Evolutionary conservation across 2,329 filamentous ascomycete species (phyloP).

Genomic region (Samsoniella hepiali): DNA sequence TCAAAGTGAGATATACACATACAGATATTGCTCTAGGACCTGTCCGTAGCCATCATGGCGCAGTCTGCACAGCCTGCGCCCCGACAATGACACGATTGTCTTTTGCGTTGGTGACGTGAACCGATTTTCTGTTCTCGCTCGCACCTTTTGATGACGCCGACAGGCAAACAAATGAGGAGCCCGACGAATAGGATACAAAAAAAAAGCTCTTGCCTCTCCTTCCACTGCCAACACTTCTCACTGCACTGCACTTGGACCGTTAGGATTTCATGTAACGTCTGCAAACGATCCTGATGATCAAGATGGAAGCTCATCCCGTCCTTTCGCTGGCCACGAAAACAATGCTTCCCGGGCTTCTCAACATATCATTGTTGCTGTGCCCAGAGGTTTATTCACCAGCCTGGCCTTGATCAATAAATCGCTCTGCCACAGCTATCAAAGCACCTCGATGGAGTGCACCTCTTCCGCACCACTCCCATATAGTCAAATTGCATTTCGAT

Average conservation of each 20-base stretch:
- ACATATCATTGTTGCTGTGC: too few relatives aligned
- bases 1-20: neutral
- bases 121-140: neutral
- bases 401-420: neutral
- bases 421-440: neutral
- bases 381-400: neutral
- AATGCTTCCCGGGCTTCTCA: neutral
- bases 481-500: too few relatives aligned
- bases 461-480: neutral
- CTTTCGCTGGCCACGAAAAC: neutral
- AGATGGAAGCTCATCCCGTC: neutral
- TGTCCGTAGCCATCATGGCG: neutral
- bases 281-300: too few relatives aligned
- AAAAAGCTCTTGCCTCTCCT: neutral
- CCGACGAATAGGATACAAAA: too few relatives aligned
- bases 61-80: slow-evolving; percentile 9
- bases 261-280: neutral
- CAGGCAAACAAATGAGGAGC: too few relatives aligned
- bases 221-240: neutral
- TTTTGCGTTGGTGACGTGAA: neutral
- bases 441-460: neutral
- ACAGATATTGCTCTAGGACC: neutral
- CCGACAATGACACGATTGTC: neutral
- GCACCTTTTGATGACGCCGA: neutral
- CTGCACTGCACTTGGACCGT: neutral